Evolutionary conservation across 2,329 filamentous ascomycete genomes (phyloP).

Genomic region (Truncatella angustata): DNA sequence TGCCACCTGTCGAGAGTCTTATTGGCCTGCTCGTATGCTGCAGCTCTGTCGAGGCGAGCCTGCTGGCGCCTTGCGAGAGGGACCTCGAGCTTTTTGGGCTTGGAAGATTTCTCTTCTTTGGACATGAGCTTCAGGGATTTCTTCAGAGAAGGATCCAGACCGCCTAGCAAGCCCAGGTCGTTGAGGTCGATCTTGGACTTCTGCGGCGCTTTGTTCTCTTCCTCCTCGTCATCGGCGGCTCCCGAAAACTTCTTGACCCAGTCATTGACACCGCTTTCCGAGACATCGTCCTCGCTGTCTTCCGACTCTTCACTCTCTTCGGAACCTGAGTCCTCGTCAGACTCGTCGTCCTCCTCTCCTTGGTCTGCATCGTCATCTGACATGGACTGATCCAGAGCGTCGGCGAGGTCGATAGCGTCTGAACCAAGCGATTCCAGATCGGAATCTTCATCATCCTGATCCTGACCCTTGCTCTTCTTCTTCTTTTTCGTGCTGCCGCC

Average conservation of each 20-base stretch:
- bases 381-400: slow-evolving; percentile 46
- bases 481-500: slow-evolving; percentile 42
- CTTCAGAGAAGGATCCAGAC: slow-evolving; percentile 73
- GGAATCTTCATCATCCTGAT: slow-evolving; percentile 49
- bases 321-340: slow-evolving; percentile 41
- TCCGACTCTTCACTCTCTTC: slow-evolving; percentile 43
- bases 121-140: slow-evolving; percentile 75
- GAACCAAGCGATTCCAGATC: slow-evolving; percentile 58
- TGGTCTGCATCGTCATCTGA: slow-evolving; percentile 42
- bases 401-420: slow-evolving; percentile 59
- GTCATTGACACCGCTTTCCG: slow-evolving; percentile 45
- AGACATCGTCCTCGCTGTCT: slow-evolving; percentile 45
- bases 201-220: slow-evolving; percentile 46
- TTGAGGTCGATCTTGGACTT: slow-evolving; percentile 71
- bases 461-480: slow-evolving; percentile 44
- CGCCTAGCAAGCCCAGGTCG: slow-evolving; percentile 69
- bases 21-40: slow-evolving; percentile 87
- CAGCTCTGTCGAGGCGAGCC: slow-evolving; percentile 75
- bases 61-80: slow-evolving; percentile 85
- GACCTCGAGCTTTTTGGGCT: slow-evolving; percentile 72
- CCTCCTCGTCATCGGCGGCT: slow-evolving; percentile 57
- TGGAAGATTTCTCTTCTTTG: slow-evolving; percentile 56
- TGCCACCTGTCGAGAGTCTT: slow-evolving; percentile 89
- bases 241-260: slow-evolving; percentile 64
- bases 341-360: slow-evolving; percentile 39